Evolutionary conservation across 345 rosid genomes (phyloP), one percentile per base, ranked within the genome.

Genomic region (Trapa incisa): DNA sequence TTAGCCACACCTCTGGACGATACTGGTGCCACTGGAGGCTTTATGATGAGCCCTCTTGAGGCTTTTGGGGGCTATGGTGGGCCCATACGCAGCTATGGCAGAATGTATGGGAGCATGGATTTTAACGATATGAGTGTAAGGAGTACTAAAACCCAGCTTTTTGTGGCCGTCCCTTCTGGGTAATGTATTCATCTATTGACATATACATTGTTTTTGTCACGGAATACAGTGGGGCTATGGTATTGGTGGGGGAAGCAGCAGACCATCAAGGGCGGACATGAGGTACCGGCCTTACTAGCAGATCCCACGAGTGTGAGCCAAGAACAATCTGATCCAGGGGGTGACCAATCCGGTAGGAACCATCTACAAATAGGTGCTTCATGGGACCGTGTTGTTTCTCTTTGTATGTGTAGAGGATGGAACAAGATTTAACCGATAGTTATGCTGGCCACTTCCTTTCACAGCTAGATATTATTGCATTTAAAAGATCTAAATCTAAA

Each of bases 1-100:
- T 86, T 96, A 15, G 99, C 99, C 53, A 82, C 99, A 15, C 99
- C 99, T 64, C 76, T 94, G 70, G 95, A 87, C 60, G 96, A 94
- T 74, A 88, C 84, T 74, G 88, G 89, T 69, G 84, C 89, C 17
- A 85, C 89, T 65, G 85, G 73, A 68, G 72, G 73, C 76, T 85
- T 84, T 71, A 77, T 82, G 81, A 72, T 89, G 83, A 56, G 72
- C 43, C 61, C 70, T 71, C 75, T 81, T 56, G 89, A 77, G 38
- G 66, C 91, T 14, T 87, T 82, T 60, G 88, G 95, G 65, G 91
- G 86, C 39, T 91, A 84, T 74, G 96, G 87, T 66, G 99, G 97
- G 70, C 97, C 96, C 16, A 64, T 94, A 75, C 96, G 96, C 65
- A 69, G 83, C 67, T 89, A 80, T 68, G 81, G 89, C 72, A 73